These are phyloP conservation scores for Fusarium tjaetaba DNA, from an alignment of 2,329 filamentous ascomycete genomes.

Conservation along the genomic window DNA sequence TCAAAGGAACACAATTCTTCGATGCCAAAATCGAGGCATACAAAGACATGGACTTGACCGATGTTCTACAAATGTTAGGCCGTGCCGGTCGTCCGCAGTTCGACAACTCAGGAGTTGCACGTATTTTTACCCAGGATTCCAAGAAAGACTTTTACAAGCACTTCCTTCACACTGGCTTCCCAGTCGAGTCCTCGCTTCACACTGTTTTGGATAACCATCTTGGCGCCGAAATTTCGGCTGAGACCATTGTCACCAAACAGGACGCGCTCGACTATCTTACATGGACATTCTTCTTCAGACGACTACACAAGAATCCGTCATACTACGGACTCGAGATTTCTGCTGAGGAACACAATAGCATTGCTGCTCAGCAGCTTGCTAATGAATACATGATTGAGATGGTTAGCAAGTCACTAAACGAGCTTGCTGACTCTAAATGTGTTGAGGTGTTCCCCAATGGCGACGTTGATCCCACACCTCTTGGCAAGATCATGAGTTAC, in stretches of 20 bases:
- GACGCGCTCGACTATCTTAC: constrained; percentile 97
- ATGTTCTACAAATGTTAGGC: constrained; percentile 97
- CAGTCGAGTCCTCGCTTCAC: constrained; percentile 94
- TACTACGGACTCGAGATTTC: constrained; percentile 97
- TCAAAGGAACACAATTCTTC: constrained; percentile 98
- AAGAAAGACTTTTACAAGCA: constrained; percentile 99
- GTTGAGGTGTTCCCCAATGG: constrained; percentile 85
- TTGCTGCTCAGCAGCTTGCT: constrained; percentile 84
- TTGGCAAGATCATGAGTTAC: constrained; percentile 99
- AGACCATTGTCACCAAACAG: constrained; percentile 92
- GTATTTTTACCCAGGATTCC: constrained; percentile 95
- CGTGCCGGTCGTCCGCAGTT: constrained; percentile 96
- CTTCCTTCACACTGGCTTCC: constrained; percentile 97
- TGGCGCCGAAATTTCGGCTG: constrained; percentile 91
- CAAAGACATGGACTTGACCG: constrained; percentile 98
- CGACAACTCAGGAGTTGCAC: constrained; percentile 92
- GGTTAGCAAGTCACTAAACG: constrained; percentile 85
- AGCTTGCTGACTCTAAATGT: constrained; percentile 86
- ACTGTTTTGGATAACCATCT: constrained; percentile 98
- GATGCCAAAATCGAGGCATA: constrained; percentile 98
- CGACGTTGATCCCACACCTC: constrained; percentile 86
- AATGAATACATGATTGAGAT: constrained; percentile 96
- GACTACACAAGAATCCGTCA: constrained; percentile 96
- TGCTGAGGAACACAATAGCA: constrained; percentile 89
- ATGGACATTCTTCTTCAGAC: constrained; percentile 99